Evolutionary conservation across 2,329 filamentous ascomycete species (phyloP), one percentile per base, ranked within the genome.

Genomic region (Didymella segeticola): DNA sequence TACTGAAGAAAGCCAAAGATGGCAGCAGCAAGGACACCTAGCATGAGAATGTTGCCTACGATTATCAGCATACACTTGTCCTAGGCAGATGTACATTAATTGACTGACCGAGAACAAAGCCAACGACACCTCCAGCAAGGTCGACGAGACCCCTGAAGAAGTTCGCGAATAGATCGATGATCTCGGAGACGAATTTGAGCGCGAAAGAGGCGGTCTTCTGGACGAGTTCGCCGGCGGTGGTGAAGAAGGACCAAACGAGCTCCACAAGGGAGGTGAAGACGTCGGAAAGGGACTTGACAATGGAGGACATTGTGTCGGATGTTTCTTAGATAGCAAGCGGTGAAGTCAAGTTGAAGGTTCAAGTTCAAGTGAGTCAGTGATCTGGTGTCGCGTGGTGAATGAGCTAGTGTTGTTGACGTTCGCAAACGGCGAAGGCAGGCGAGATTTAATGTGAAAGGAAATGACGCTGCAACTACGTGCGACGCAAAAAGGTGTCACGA

Each of bases 1-100:
- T 72, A 74, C 56, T 71, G 66, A 38, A 75, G 53, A 61, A 71
- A 74, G n/a, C 64, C 71, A 43, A 74, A 67, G 37, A 68, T 60
- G 1, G 64, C 68, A 7, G 58, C 64, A 19, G 65, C 70, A 7
- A 74, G 60, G 17, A 74, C 64, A 22, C 62, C 69, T 23, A 75
- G 65, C 63, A 74, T 69, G 37, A 71, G 53, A 27, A 75, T 45
- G 45, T 74, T 75, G 43, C 68, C 72, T 74, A 38, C 15, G 4
- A 10, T 6, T 5, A 12, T 38, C 10, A 47, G 33, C 22, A 20
- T 33, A 10, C 5, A 12, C 10, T 36, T 27, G 5, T 19, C 27
- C 7, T 33, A 9, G 11, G 5, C n/a, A n/a, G 14, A 20, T 14
- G 12, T 27, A 9, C 8, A 17, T 29, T 2, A 38, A 15, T 11